phyloP scores from a whole-genome alignment of 2,329 filamentous ascomycete genomes.

The Calonectria multiphialidica region DNA sequence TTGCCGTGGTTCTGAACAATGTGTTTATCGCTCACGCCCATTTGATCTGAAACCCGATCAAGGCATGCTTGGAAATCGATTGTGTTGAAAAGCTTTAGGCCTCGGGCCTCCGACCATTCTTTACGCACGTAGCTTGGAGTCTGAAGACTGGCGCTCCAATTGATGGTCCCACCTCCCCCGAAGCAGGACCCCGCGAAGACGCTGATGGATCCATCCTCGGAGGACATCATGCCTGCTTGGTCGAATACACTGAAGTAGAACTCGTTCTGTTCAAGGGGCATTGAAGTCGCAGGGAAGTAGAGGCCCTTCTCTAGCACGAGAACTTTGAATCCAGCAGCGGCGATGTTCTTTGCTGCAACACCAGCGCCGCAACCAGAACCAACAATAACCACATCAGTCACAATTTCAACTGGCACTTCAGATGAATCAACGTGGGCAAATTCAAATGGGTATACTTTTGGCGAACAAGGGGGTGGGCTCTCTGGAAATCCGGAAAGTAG shows the following conservation, averaged over 20 bases:
- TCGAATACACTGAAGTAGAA: background rate
- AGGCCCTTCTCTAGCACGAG: background rate
- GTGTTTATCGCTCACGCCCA: slow-evolving; percentile 75
- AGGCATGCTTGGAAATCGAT: slow-evolving; percentile 77
- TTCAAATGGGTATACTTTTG: background rate
- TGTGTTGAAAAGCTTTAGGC: slow-evolving; percentile 77
- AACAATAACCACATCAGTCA: background rate
- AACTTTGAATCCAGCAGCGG: background rate
- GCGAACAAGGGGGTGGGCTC: background rate
- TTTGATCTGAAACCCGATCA: slow-evolving; percentile 79
- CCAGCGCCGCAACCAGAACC: background rate
- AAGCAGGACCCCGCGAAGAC: background rate
- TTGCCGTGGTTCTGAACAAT: slow-evolving; percentile 79
- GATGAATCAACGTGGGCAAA: background rate
- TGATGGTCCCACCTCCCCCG: background rate
- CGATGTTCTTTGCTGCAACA: background rate
- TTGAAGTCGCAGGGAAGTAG: background rate
- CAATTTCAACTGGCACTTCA: background rate
- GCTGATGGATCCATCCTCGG: background rate
- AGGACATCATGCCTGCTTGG: background rate
- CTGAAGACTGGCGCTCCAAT: slow-evolving; percentile 1
- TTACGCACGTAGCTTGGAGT: background rate
- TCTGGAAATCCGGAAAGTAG: background rate
- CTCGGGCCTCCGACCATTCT: slow-evolving; percentile 38
- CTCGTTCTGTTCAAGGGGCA: background rate